phyloP scores from a whole-genome alignment of 2,329 filamentous ascomycete species.

The Xylaria sp. region DNA sequence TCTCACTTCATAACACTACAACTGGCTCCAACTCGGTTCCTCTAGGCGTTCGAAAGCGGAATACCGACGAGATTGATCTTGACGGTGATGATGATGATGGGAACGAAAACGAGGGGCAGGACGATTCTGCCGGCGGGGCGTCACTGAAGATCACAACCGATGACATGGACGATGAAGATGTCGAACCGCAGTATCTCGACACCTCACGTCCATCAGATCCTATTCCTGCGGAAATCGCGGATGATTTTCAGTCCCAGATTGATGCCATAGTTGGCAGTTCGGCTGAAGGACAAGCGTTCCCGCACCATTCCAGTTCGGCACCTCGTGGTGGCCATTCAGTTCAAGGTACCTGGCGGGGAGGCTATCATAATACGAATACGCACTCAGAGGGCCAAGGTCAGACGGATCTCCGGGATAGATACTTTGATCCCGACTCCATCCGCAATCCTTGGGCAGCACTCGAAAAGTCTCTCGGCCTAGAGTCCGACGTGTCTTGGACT shows the following conservation, averaged over 20 bases:
- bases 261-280: conserved; percentile 25
- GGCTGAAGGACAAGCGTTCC: not conserved
- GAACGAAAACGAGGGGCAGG: conserved; percentile 27
- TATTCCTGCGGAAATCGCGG: conserved; percentile 13
- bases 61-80: conserved; percentile 44
- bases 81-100: conserved; percentile 33
- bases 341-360: conserved; percentile 19
- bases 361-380: conserved; percentile 15
- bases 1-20: conserved; percentile 10
- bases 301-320: conserved; percentile 6
- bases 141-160: not conserved
- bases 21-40: conserved; percentile 36
- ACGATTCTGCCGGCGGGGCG: not conserved
- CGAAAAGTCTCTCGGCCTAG: conserved; percentile 44
- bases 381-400: conserved; percentile 32
- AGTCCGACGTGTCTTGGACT: conserved; percentile 44
- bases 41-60: conserved; percentile 36
- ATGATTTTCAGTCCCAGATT: conserved; percentile 26
- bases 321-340: not conserved
- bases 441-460: conserved; percentile 66
- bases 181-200: conserved; percentile 31
- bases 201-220: conserved; percentile 31
- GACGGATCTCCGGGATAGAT: conserved; percentile 56
- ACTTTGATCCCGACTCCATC: conserved; percentile 65
- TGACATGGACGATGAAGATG: conserved; percentile 7